These are phyloP conservation scores for Metahyphopichia silvanorum DNA, from an alignment of 805 yeast species.

Conservation along the genomic window DNA sequence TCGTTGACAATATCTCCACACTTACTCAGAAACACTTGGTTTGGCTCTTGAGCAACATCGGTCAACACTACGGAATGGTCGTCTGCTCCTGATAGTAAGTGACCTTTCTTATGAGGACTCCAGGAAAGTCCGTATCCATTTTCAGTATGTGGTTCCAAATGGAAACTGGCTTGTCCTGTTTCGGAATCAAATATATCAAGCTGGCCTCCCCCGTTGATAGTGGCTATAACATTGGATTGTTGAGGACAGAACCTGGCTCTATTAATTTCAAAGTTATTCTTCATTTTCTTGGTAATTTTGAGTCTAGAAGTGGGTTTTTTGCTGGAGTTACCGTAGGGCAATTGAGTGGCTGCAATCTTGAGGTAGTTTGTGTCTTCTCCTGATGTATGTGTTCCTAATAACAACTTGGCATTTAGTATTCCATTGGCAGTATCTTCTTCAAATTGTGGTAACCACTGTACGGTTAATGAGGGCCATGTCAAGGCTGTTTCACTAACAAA, in stretches of 20 bases:
- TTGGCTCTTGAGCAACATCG: slow-evolving; percentile 34
- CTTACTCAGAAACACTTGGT: slow-evolving; percentile 3
- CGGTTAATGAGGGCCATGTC: slow-evolving; percentile 78
- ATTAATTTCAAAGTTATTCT: slow-evolving; percentile 64
- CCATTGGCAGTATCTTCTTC: slow-evolving; percentile 15
- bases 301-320: slow-evolving; percentile 50
- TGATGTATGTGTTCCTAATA: slow-evolving; percentile 73
- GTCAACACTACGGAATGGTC: slow-evolving; percentile 63
- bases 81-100: slow-evolving; percentile 60
- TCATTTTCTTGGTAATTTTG: slow-evolving; percentile 57
- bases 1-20: slow-evolving; percentile 71
- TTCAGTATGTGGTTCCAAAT: slow-evolving; percentile 51
- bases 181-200: slow-evolving; percentile 51
- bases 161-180: slow-evolving; percentile 20
- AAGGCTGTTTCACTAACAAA: slow-evolving; percentile 77
- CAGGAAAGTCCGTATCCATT: slow-evolving; percentile 79
- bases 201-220: slow-evolving; percentile 67
- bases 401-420: slow-evolving; percentile 45
- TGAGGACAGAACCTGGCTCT: slow-evolving; percentile 72
- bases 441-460: slow-evolving; percentile 67
- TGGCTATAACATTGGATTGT: slow-evolving; percentile 50
- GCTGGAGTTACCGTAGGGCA: slow-evolving; percentile 35
- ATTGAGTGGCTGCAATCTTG: slow-evolving; percentile 59
- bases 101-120: slow-evolving; percentile 48
- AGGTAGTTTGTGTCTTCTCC: slow-evolving; percentile 65